Percentiles rank a stretch among this genome's conserved stretches.
Evolutionary conservation across 2,329 filamentous ascomycete genomes (phyloP).

Genomic region (Clonostachys rosea): DNA sequence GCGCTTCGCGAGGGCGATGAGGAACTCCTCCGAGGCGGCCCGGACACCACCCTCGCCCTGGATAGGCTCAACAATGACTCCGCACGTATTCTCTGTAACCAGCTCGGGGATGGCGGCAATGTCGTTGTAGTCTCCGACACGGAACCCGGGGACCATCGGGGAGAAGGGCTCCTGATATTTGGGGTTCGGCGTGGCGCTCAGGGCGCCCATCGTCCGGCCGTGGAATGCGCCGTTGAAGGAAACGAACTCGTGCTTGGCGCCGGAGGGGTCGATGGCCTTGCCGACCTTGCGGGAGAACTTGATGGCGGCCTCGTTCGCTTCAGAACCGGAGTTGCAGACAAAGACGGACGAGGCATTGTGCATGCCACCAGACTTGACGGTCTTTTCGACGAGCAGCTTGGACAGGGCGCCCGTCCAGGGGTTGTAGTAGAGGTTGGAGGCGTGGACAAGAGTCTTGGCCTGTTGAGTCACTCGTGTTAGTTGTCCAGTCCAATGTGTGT

Average conservation of each 20-base stretch:
- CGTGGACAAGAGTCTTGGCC: conserved; percentile 77
- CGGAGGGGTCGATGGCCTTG: conserved; percentile 66
- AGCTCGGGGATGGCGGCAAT: conserved; percentile 64
- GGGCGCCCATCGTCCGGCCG: conserved; percentile 88
- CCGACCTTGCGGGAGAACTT: conserved; percentile 95
- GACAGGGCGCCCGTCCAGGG: conserved; percentile 90
- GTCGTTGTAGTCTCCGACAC: conserved; percentile 83
- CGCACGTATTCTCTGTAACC: conserved; percentile 82
- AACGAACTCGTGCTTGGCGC: conserved; percentile 76
- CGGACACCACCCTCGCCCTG: conserved; percentile 95
- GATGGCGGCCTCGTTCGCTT: conserved; percentile 96
- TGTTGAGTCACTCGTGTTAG: conserved; percentile 11
- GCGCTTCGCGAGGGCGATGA: conserved; percentile 75
- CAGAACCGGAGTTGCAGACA: conserved; percentile 92
- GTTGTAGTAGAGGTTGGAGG: conserved; percentile 96
- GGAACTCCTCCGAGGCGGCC: conserved; percentile 76
- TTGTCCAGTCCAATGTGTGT: conserved; percentile 5
- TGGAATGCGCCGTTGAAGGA: conserved; percentile 94
- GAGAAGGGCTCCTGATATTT: conserved; percentile 96
- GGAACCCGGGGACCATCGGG: conserved; percentile 93
- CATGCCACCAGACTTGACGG: conserved; percentile 75
- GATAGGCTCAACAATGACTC: conserved; percentile 94
- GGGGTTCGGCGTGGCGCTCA: conserved; percentile 95
- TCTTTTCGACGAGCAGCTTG: conserved; percentile 78
- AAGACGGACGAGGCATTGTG: conserved; percentile 76